Evolutionary conservation across 352 stramenopile species (phyloP).

Genomic region (Bremia lactucae): DNA sequence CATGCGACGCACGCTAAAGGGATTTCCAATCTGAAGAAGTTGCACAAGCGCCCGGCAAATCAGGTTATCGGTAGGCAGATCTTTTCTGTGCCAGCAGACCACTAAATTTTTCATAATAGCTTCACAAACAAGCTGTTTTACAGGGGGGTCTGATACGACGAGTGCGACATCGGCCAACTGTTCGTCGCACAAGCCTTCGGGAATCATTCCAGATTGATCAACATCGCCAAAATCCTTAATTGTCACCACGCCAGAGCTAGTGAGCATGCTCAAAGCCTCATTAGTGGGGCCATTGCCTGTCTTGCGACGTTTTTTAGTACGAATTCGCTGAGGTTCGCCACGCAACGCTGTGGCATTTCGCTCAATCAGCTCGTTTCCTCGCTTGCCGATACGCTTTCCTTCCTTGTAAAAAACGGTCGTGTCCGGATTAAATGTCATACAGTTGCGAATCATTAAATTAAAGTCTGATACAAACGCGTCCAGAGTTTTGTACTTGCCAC

Average conservation of each 20-base stretch:
- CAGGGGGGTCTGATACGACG: conserved; percentile 61
- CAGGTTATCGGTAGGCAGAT: conserved; percentile 74
- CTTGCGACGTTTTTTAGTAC: conserved; percentile 69
- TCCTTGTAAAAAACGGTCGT: conserved; percentile 85
- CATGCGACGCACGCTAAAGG: conserved; percentile 71
- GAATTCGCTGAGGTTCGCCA: conserved; percentile 62
- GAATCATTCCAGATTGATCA: conserved; percentile 74
- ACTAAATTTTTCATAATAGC: conserved; percentile 59
- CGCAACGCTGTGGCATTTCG: conserved; percentile 48
- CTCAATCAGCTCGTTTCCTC: conserved; percentile 70
- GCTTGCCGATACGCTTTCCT: conserved; percentile 75
- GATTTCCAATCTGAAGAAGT: conserved; percentile 74
- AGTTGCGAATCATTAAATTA: conserved; percentile 83
- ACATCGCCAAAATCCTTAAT: conserved; percentile 65
- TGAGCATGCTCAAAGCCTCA: conserved; percentile 62
- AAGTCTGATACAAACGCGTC: conserved; percentile 74
- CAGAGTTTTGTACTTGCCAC: conserved; percentile 74
- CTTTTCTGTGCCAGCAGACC: conserved; percentile 42
- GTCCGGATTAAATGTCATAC: conserved; percentile 78
- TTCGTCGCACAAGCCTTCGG: conserved; percentile 71
- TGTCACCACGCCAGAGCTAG: conserved; percentile 46
- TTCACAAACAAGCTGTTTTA: conserved; percentile 74
- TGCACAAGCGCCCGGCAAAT: conserved; percentile 73
- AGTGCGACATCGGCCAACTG: conserved; percentile 64
- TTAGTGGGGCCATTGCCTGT: conserved; percentile 29